Evolutionary conservation across 176 grass and related monocot genomes (phyloP), one percentile per base, ranked within the genome.

Genomic region (Cenchrus purpureus): DNA sequence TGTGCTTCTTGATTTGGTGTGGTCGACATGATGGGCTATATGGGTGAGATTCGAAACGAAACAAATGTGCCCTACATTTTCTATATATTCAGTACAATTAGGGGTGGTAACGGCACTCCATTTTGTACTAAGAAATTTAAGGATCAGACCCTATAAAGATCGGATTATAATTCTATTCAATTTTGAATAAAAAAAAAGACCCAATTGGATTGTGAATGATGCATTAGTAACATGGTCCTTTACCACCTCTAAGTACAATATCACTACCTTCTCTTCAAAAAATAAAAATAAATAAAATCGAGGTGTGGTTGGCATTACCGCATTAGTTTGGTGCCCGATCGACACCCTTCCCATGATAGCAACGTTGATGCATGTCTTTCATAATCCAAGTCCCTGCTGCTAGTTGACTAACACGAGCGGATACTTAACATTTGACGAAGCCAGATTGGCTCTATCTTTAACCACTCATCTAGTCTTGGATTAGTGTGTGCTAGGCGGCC

Each of bases 311-410:
- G 73, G 37, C 37, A 40, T 51, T 51, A 2, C 70, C n/a, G 65
- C 55, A 53, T 20, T 77, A 31, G 11, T 71, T n/a, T 10, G 57
- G 65, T 64, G n/a, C 40, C 29, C 40, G 4, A 57, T 29, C 15
- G 2, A 4, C 0, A 40, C 20, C 54, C 56, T n/a, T 8, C 61
- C 25, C 53, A 88, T 88, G 87, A 88, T 88, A 84, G 81, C 65
- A 83, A 56, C 53, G 58, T 79, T 79, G 75, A 79, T 57, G 59
- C 10, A 32, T 84, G 68, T 12, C 67, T 73, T 76, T 73, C n/a
- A 52, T 61, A 10, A 42, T n/a, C 56, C 17, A 34, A 73, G 44
- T 20, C 46, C 6, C 19, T 9, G 17, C 65, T 63, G 19, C 55
- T 62, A 84, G 49, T 83, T 73, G 81, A 79, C 75, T 59, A 73